These are phyloP conservation scores for Circinella umbellata DNA, from an alignment of 371 early-diverging fungal genomes.

Conservation along the genomic window DNA sequence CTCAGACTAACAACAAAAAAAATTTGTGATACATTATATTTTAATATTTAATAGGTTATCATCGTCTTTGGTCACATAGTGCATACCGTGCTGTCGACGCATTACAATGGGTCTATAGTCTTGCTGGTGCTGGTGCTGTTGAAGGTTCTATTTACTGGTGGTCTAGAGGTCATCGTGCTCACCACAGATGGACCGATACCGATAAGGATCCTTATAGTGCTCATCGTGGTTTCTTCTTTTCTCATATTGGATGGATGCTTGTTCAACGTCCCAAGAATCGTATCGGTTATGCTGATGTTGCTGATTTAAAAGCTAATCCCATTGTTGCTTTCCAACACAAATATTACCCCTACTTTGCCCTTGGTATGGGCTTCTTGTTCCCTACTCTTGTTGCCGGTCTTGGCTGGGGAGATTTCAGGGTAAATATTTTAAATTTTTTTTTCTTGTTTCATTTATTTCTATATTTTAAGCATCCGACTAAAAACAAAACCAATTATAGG, in stretches of 20 bases:
- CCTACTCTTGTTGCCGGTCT: slow-evolving; percentile 85
- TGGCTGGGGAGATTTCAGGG: slow-evolving; percentile 88
- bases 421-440: slow-evolving; percentile 25
- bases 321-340: slow-evolving; percentile 86
- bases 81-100: slow-evolving; percentile 69
- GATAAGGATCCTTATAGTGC: slow-evolving; percentile 91
- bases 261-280: slow-evolving; percentile 72
- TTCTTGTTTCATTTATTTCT: too few relatives aligned
- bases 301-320: slow-evolving; percentile 82
- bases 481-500: slow-evolving; percentile 41
- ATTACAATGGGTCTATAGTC: slow-evolving; percentile 64
- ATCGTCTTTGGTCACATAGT: slow-evolving; percentile 83
- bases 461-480: neutral
- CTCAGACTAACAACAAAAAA: too few relatives aligned
- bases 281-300: slow-evolving; percentile 83
- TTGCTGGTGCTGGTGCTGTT: slow-evolving; percentile 77
- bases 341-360: slow-evolving; percentile 75
- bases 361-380: slow-evolving; percentile 74
- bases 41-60: slow-evolving; percentile 59
- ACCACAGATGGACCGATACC: slow-evolving; percentile 91
- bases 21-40: too few relatives aligned
- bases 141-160: slow-evolving; percentile 89
- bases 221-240: slow-evolving; percentile 83
- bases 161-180: slow-evolving; percentile 88
- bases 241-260: slow-evolving; percentile 94